phyloP scores from a whole-genome alignment of 352 stramenopile species.

The Plasmopara muralis region DNA sequence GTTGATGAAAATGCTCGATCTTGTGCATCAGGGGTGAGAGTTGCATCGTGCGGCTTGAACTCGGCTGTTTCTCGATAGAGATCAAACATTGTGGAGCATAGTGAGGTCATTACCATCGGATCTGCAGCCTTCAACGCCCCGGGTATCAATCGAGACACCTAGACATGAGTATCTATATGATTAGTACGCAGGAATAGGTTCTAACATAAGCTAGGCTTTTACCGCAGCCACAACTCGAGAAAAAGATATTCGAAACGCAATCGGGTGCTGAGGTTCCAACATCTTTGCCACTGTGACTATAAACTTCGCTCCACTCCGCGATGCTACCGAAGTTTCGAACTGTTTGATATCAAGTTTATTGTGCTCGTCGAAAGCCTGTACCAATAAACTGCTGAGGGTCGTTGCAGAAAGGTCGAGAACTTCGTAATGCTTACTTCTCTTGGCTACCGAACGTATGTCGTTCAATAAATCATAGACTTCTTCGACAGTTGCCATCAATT shows the following conservation, averaged over 20 bases:
- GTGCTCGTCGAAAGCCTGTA: conserved; percentile 16
- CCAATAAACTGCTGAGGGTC: conserved; percentile 20
- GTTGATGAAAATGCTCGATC: conserved; percentile 13
- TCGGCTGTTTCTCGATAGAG: conserved; percentile 31
- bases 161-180: not conserved
- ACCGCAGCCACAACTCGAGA: conserved; percentile 30
- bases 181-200: conserved; percentile 1
- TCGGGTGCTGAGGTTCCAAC: conserved; percentile 27
- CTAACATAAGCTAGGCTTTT: conserved; percentile 4
- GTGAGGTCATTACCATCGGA: conserved; percentile 7
- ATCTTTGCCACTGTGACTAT: conserved; percentile 17
- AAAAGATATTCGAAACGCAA: conserved; percentile 35
- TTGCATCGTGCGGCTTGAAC: conserved; percentile 4
- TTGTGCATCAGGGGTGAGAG: conserved; percentile 1
- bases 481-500: conserved; percentile 33
- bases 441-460: conserved; percentile 3
- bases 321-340: conserved; percentile 3
- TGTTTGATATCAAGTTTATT: conserved; percentile 5
- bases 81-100: conserved; percentile 35
- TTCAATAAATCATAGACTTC: conserved; percentile 25
- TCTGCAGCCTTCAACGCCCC: conserved; percentile 14
- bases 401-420: conserved; percentile 22
- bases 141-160: conserved; percentile 23
- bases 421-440: conserved; percentile 24
- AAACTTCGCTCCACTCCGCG: conserved; percentile 12